Evolutionary conservation across 148 eudicot genomes (phyloP).

Genomic region (Fagopyrum homotropicum): DNA sequence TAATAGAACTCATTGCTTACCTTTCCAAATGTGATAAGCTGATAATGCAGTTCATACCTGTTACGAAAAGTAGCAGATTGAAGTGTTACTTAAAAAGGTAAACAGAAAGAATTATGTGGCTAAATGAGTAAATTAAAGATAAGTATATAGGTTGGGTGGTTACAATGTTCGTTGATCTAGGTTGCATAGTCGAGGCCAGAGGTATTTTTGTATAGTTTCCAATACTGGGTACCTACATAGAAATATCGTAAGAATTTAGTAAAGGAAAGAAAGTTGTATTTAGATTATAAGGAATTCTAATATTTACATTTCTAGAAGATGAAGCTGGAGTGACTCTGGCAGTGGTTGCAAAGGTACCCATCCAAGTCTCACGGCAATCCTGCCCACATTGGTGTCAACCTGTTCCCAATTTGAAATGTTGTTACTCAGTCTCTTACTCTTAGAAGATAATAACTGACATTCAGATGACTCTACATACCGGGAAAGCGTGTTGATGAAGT

Average conservation of each 20-base stretch:
- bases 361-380: conserved; percentile 67
- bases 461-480: conserved; percentile 37
- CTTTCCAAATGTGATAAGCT: conserved; percentile 79
- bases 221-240: conserved; percentile 50
- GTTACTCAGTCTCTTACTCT: background rate
- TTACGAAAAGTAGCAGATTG: conserved; percentile 12
- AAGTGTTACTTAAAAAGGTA: conserved; percentile 10
- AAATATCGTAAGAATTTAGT: conserved; percentile 7
- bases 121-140: background rate
- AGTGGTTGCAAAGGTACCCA: conserved; percentile 81
- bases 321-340: conserved; percentile 47
- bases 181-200: conserved; percentile 69
- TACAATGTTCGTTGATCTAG: conserved; percentile 62
- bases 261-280: background rate
- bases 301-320: conserved; percentile 58
- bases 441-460: background rate
- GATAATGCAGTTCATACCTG: conserved; percentile 74
- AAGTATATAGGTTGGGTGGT: background rate
- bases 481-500: conserved; percentile 71
- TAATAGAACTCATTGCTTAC: conserved; percentile 21
- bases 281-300: background rate
- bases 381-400: conserved; percentile 82
- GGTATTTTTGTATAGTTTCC: conserved; percentile 58
- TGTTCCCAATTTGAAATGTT: conserved; percentile 14
- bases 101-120: background rate